Percentiles rank a stretch among this genome's conserved stretches.
Evolutionary conservation across 139 green algal species (phyloP).

Genomic region (Asterochloris sp.): DNA sequence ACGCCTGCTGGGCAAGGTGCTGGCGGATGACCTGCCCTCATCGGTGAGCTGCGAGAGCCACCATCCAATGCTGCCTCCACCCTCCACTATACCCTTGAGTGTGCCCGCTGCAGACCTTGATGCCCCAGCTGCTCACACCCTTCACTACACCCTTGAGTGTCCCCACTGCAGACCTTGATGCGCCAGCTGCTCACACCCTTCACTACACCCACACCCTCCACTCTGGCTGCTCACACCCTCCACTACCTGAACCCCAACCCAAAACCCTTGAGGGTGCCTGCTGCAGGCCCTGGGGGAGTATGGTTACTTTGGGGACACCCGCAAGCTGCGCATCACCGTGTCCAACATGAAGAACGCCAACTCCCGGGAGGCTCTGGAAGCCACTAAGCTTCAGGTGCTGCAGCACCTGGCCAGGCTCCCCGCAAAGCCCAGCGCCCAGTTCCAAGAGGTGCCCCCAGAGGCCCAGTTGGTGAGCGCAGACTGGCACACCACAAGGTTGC

Average conservation of each 20-base stretch:
- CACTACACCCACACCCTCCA: too few species aligned
- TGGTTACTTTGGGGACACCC: conserved; percentile 90
- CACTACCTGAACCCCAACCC: conserved; percentile 93
- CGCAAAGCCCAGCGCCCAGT: conserved; percentile 53
- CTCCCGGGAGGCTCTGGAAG: conserved; percentile 69
- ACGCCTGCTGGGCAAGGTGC: conserved; percentile 75
- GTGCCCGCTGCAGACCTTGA: not conserved
- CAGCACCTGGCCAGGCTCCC: conserved; percentile 67
- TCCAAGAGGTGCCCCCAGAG: conserved; percentile 37
- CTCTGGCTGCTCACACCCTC: conserved; percentile 68
- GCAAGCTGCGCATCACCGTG: conserved; percentile 74
- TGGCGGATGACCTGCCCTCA: conserved; percentile 60
- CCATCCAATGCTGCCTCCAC: not conserved
- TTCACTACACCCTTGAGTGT: too few species aligned
- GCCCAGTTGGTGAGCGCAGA: conserved; percentile 23
- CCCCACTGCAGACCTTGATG: too few species aligned
- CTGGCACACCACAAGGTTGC: too few species aligned
- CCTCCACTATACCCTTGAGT: not conserved
- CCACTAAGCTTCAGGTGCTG: conserved; percentile 61
- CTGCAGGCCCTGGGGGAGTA: conserved; percentile 48
- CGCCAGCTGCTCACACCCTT: too few species aligned
- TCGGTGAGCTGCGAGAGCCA: not conserved
- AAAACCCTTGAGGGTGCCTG: not conserved
- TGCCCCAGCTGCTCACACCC: too few species aligned
- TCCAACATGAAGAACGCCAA: conserved; percentile 95